A percentile compares a stretch with the other conserved stretches of the same genome.
These are phyloP conservation scores for Posidonia oceanica DNA, from an alignment of 116 monocot genomes.

Conservation along the genomic window DNA sequence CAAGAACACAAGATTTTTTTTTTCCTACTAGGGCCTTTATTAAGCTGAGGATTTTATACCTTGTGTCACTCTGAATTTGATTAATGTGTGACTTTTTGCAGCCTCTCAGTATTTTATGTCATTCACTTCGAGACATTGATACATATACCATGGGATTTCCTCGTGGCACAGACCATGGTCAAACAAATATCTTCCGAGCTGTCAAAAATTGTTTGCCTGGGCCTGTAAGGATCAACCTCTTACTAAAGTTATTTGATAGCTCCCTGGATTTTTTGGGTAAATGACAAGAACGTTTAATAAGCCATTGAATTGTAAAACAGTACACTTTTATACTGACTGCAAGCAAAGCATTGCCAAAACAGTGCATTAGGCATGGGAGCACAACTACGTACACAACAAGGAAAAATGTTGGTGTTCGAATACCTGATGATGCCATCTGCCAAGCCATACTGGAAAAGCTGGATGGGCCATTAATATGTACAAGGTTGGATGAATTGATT, in stretches of 20 bases:
- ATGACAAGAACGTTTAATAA: not conserved
- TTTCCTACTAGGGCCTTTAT: too few relatives aligned
- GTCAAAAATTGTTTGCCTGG: slow-evolving; percentile 86
- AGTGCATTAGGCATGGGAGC: slow-evolving; percentile 66
- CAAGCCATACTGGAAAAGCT: slow-evolving; percentile 68
- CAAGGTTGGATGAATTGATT: slow-evolving; percentile 45
- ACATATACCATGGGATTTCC: slow-evolving; percentile 88
- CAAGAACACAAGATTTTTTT: too few relatives aligned
- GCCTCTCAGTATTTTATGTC: slow-evolving; percentile 94
- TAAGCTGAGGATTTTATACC: too few relatives aligned
- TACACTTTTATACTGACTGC: slow-evolving; percentile 93
- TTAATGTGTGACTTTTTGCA: slow-evolving; percentile 20
- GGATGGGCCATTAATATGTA: slow-evolving; percentile 72
- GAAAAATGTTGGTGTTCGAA: slow-evolving; percentile 77
- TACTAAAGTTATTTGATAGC: not conserved
- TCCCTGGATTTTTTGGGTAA: not conserved
- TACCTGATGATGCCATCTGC: slow-evolving; percentile 81
- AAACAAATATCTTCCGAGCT: slow-evolving; percentile 77
- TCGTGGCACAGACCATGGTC: slow-evolving; percentile 75
- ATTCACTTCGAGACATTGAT: slow-evolving; percentile 66
- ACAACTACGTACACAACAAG: slow-evolving; percentile 48
- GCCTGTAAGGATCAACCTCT: slow-evolving; percentile 45
- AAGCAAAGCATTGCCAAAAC: slow-evolving; percentile 84
- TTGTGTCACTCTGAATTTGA: not conserved
- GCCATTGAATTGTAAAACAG: slow-evolving; percentile 25